Base-by-base conservation (phyloP, 139 green algal species). In the Coelastrella sp. region DNA sequence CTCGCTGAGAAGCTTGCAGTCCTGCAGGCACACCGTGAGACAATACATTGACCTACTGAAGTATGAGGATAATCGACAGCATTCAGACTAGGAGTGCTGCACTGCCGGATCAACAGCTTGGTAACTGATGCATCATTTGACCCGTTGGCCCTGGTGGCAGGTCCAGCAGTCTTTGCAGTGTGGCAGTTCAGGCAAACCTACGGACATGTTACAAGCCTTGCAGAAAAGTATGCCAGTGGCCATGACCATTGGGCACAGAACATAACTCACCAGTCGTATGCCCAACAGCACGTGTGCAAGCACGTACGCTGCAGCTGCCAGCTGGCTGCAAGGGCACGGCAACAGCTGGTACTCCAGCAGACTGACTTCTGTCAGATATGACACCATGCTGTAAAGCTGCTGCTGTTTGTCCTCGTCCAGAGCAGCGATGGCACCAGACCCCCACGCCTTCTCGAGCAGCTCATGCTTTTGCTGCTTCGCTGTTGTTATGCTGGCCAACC, bases 331-430 rank as follows among this genome's bases (percentile, higher is more conserved):
- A 7, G 16, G n/a, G 54, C 61, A 86, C 2, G 32, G 22, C 75
- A 78, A 17, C 76, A 90, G 86, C n/a, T 79, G 59, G 14, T 79
- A 86, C 65, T 90, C 86, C 59, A 90, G 64, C 3, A 90, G 86
- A 7, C 32, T 57, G 4, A 73, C 32, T n/a, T 90, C 75, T 47
- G 60, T 54, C 4, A 90, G 76, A 54, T 86, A 85, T 14, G 59
- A 66, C 7, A 65, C 57, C 61, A 90, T 64, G 16, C 60, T 71
- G 86, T 85, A 90, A 57, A 90, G 75, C 82, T 78, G 22, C 4
- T 65, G 14, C 20, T 56, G 71, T 59, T 64, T 23, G 59, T 59
- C n/a, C 10, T 54, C 73, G n/a, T 19, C 10, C 23, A 57, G 32
- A n/a, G 23, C 83, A 66, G 66, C 56, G 22, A 47, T 20, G 59